A percentile compares a stretch with the other conserved stretches of the same genome.
Evolutionary conservation across 495 filamentous ascomycete genomes (phyloP).

Genomic region (Podospora bellae-mahoneyi): DNA sequence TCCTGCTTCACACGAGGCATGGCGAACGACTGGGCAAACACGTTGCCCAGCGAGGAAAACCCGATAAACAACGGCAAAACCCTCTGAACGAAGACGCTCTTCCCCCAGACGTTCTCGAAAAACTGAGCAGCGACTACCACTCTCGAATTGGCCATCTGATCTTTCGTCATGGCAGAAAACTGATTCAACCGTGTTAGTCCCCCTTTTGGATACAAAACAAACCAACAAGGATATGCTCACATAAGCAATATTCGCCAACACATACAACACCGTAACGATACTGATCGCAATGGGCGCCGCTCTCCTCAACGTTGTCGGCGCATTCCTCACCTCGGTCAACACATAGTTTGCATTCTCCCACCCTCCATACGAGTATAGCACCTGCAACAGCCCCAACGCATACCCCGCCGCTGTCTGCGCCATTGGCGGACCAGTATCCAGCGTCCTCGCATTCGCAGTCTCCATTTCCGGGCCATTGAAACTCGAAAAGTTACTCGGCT

Average conservation of each 20-base stretch:
- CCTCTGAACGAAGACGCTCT: constrained; percentile 37
- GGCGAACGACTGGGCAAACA: constrained; percentile 61
- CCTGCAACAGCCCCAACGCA: constrained; percentile 56
- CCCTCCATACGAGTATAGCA: constrained; percentile 60
- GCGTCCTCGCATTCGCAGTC: constrained; percentile 3
- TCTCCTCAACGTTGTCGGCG: constrained; percentile 53
- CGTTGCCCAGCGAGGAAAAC: constrained; percentile 62
- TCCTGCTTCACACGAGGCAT: constrained; percentile 59
- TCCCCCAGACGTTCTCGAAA: constrained; percentile 55
- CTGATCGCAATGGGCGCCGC: constrained; percentile 57
- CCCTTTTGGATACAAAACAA: background rate
- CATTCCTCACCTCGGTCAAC: constrained; percentile 56
- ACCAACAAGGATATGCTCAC: constrained; percentile 31
- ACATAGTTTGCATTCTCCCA: constrained; percentile 59
- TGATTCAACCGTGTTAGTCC: constrained; percentile 29
- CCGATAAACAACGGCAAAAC: constrained; percentile 63
- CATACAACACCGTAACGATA: constrained; percentile 56
- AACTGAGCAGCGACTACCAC: constrained; percentile 58
- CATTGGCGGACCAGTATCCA: background rate
- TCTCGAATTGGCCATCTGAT: constrained; percentile 50
- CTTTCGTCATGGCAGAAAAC: constrained; percentile 58
- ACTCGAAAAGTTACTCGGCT: constrained; percentile 43
- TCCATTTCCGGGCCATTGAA: constrained; percentile 40
- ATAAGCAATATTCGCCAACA: constrained; percentile 53
- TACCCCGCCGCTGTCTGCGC: constrained; percentile 40